These are phyloP conservation scores for Colletotrichum sidae DNA, from an alignment of 2,329 filamentous ascomycete species.

Conservation along the genomic window DNA sequence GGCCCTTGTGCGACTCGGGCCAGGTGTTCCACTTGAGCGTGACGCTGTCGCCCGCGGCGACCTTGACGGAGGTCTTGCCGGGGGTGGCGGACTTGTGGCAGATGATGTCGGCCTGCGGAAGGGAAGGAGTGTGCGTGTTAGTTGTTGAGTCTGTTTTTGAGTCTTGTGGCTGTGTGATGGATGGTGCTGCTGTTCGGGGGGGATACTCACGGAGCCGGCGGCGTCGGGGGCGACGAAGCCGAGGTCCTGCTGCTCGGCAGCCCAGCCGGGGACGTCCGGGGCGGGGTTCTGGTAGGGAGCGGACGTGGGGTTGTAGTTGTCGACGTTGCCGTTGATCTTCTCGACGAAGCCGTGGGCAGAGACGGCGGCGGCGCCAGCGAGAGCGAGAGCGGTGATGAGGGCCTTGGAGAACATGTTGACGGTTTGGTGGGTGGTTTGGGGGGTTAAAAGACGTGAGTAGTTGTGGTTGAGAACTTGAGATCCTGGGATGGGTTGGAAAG, in stretches of 20 bases:
- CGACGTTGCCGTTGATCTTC: slow-evolving; percentile 46
- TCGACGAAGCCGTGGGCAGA: slow-evolving; percentile 47
- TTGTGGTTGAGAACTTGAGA: background rate
- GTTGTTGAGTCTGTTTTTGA: too few relatives aligned
- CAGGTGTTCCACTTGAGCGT: slow-evolving; percentile 73
- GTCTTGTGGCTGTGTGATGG: too few relatives aligned
- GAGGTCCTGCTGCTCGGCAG: slow-evolving; percentile 47
- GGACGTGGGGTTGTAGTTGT: slow-evolving; percentile 42
- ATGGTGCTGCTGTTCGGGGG: too few relatives aligned
- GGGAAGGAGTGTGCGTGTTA: too few relatives aligned
- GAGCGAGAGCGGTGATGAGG: slow-evolving; percentile 37
- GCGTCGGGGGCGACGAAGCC: slow-evolving; percentile 59
- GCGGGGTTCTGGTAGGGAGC: slow-evolving; percentile 39
- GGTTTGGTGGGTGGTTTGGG: background rate
- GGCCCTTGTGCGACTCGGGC: slow-evolving; percentile 72
- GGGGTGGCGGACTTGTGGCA: slow-evolving; percentile 59
- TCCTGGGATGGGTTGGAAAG: background rate
- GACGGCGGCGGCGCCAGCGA: slow-evolving; percentile 42
- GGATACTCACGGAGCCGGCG: slow-evolving; percentile 41
- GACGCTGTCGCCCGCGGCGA: slow-evolving; percentile 70
- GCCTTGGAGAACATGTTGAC: slow-evolving; percentile 37
- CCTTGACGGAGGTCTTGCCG: slow-evolving; percentile 52
- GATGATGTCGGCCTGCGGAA: slow-evolving; percentile 53
- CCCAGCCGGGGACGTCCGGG: slow-evolving; percentile 44
- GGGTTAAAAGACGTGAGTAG: background rate